Base-by-base conservation (phyloP, 352 stramenopile species). In the Globisporangium camurandrum region DNA sequence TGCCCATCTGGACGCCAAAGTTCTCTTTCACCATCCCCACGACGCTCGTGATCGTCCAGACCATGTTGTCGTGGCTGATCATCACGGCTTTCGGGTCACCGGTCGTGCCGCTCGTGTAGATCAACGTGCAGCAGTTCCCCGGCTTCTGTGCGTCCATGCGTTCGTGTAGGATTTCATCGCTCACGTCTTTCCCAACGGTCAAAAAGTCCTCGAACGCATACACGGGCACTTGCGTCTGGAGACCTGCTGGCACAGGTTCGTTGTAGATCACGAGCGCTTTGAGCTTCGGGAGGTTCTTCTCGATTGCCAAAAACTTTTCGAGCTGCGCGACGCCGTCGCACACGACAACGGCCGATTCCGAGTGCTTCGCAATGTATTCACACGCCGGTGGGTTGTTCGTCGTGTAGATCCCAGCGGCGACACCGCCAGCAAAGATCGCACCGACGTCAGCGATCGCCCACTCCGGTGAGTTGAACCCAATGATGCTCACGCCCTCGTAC, bases 91-190 rank as follows among this genome's bases (percentile, higher is more conserved):
- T 98, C n/a, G 94, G 94, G 55, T 86, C 65, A 27, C 94, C 88
- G 17, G 94, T 98, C 54, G 93, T 98, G 55, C 94, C 94, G 26
- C 85, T 97, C 48, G 93, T 98, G 74, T 98, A 98, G 55, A 98
- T 97, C 43, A 98, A 69, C 53, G 86, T 84, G 63, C 77, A 88
- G 64, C 84, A 95, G 61, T 95, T 71, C 34, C 84, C 83, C 0
- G 88, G 86, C 56, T 89, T 86, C 57, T 93, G 76, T 4, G 57
- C 65, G 24, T 76, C 74, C 54, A 95, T 92, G 54, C 80, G 67
- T 42, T 84, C 74, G 49, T 89, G 49, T 3, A 96, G 59, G 11
- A 61, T 74, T 28, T 66, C 72, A 36, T 93, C 67, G 27, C 67
- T 61, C 12, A 93, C 69, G 36, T 86, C 65, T 20, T 67, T 71